Conservation (phyloP, 2,329 filamentous ascomycete genomes). For the Pyricularia sp. region DNA sequence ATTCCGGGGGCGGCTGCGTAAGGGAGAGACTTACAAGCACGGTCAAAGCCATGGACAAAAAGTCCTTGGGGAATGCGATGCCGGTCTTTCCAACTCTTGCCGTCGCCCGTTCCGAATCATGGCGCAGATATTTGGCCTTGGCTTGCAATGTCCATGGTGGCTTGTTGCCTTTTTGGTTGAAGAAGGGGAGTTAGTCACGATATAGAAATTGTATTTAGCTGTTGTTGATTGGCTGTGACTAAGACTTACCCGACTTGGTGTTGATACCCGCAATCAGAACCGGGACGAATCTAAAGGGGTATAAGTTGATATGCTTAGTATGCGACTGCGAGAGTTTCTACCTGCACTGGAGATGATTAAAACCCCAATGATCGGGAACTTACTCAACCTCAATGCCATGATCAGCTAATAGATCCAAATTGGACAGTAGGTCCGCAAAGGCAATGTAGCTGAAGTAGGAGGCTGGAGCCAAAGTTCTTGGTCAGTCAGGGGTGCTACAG, state of each 20-base stretch:
- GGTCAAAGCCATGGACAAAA: constrained; percentile 33
- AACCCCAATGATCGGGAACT: constrained; percentile 15
- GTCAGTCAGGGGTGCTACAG: constrained; percentile 1
- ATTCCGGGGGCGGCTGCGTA: not conserved
- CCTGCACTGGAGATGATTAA: not conserved
- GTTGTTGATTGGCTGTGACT: not conserved
- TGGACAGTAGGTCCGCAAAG: constrained; percentile 48
- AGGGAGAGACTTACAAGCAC: constrained; percentile 21
- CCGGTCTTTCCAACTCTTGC: constrained; percentile 25
- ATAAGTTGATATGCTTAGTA: not conserved
- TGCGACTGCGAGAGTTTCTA: not conserved
- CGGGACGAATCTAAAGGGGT: constrained; percentile 42
- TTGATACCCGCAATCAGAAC: constrained; percentile 64
- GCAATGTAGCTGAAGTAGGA: constrained; percentile 53
- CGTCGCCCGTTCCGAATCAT: constrained; percentile 30
- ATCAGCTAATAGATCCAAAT: constrained; percentile 41
- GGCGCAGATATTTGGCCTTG: constrained; percentile 49
- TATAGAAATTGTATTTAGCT: not conserved
- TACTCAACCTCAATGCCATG: constrained; percentile 60
- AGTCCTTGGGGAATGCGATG: constrained; percentile 28
- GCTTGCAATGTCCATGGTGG: constrained; percentile 64
- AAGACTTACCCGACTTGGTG: constrained; percentile 38
- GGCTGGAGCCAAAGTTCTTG: constrained; percentile 31
- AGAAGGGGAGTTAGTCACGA: not conserved
- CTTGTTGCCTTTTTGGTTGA: constrained; percentile 48